phyloP scores from a whole-genome alignment of 345 rosid species.

The Salix arbutifolia region DNA sequence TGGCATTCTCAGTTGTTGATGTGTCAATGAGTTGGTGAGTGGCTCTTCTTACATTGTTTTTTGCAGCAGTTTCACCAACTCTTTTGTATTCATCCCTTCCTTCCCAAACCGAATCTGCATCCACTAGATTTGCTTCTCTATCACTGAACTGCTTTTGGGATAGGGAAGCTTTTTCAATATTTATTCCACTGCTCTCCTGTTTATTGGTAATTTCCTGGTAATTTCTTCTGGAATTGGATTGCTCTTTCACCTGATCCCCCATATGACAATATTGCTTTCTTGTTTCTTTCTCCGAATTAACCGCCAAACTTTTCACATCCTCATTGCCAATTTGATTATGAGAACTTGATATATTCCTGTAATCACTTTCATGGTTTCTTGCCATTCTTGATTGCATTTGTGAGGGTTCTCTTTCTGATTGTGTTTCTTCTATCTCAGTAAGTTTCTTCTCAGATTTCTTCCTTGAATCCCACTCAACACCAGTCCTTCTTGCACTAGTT shows the following conservation, averaged over 20 bases:
- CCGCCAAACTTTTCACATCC: constrained; percentile 30
- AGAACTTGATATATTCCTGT: constrained; percentile 30
- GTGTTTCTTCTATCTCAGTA: constrained; percentile 39
- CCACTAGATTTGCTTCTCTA: constrained; percentile 36
- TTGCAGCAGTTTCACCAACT: constrained; percentile 21
- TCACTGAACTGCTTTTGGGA: constrained; percentile 33
- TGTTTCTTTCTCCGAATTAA: constrained; percentile 35
- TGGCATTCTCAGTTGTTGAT: constrained; percentile 32
- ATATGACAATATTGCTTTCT: constrained; percentile 33
- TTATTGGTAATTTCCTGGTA: constrained; percentile 35
- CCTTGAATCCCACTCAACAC: constrained; percentile 52
- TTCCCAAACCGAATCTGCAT: constrained; percentile 15
- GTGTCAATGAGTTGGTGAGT: constrained; percentile 28
- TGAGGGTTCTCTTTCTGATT: constrained; percentile 41
- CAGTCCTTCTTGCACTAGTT: constrained; percentile 18
- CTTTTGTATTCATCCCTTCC: constrained; percentile 10
- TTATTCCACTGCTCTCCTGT: constrained; percentile 37
- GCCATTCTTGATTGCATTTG: constrained; percentile 22
- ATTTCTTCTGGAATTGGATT: constrained; percentile 36
- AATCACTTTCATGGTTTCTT: constrained; percentile 32
- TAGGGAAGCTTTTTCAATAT: constrained; percentile 36
- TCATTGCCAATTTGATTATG: constrained; percentile 27
- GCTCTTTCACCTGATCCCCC: constrained; percentile 17
- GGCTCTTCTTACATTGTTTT: constrained; percentile 22
- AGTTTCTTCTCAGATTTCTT: constrained; percentile 70